phyloP scores from a whole-genome alignment of 306 rosid species.

The Cicer chorassanicum region DNA sequence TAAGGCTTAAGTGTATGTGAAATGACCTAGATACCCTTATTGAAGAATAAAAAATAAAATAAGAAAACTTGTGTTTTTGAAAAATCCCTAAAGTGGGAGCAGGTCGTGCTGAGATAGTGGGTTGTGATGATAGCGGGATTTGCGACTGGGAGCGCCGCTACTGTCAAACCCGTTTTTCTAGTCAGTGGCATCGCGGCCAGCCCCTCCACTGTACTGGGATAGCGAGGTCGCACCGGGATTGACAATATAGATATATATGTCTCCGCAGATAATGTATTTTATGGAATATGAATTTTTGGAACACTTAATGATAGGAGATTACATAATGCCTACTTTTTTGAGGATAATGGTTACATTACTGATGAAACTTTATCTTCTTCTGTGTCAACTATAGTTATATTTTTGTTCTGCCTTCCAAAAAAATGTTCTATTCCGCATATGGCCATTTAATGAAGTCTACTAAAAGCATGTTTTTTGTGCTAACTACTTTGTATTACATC shows the following conservation, averaged over 20 bases:
- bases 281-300: constrained; percentile 16
- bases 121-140: too few relatives aligned
- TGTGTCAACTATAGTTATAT: constrained; percentile 3
- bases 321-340: constrained; percentile 14
- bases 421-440: constrained; percentile 10
- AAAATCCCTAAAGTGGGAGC: too few relatives aligned
- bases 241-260: neutral
- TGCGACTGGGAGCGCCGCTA: too few relatives aligned
- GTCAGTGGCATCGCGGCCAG: too few relatives aligned
- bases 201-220: too few relatives aligned
- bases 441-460: constrained; percentile 23
- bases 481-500: constrained; percentile 44
- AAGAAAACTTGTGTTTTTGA: too few relatives aligned
- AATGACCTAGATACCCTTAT: too few relatives aligned
- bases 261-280: constrained; percentile 26
- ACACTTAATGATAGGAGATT: constrained; percentile 16
- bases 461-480: constrained; percentile 13
- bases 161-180: too few relatives aligned
- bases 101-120: too few relatives aligned
- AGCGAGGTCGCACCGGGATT: too few relatives aligned
- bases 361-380: constrained; percentile 32
- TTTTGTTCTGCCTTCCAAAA: neutral
- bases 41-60: too few relatives aligned
- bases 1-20: too few relatives aligned
- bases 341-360: constrained; percentile 32